Base-by-base conservation (phyloP, 257 asterid species). In the Handroanthus guayacan region DNA sequence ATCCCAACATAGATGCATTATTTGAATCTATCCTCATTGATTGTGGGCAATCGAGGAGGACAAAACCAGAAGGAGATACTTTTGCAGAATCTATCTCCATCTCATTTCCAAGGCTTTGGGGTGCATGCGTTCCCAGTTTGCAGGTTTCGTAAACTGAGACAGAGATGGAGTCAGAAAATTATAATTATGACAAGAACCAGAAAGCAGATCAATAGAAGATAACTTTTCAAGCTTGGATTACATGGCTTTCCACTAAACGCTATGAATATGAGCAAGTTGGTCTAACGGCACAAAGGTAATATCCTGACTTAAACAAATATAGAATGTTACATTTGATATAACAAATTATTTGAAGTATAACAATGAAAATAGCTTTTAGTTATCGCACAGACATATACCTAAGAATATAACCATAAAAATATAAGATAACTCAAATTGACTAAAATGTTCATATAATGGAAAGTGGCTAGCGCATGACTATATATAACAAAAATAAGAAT, bases 21-120 rank as follows among this genome's bases (percentile, higher is more conserved):
- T 87, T 93, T 82, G 96, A 89, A 72, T 95, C 99, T 75, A 95
- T 95, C 89, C 93, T 95, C 99, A 93, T 91, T 65, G 99, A 95
- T 77, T 93, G 99, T 55, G 99, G 98, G 83, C 98, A 84, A 83
- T 95, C 98, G 67, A 95, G 97, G 18, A 90, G 86, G 72, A 90
- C 97, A 85, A 95, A 93, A 82, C 98, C 99, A 80, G 97, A 77
- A 65, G 93, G 82, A 57, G 91, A 87, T 51, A 70, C 52, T 82
- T 90, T 95, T 78, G 93, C 98, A 68, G 95, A 82, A 82, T 93
- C 97, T 68, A 88, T 75, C 82, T 93, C 97, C 99, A 88, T 93
- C 86, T 93, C 97, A 75, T 89, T 91, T 80, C 93, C 98, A 75
- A 84, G 70, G 80, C 76, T 86, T 79, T 93, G 99, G 70, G 99